Percentiles rank a stretch among this genome's conserved stretches.
phyloP scores from a whole-genome alignment of 148 eudicot genomes.

The Amaranthus palmeri region DNA sequence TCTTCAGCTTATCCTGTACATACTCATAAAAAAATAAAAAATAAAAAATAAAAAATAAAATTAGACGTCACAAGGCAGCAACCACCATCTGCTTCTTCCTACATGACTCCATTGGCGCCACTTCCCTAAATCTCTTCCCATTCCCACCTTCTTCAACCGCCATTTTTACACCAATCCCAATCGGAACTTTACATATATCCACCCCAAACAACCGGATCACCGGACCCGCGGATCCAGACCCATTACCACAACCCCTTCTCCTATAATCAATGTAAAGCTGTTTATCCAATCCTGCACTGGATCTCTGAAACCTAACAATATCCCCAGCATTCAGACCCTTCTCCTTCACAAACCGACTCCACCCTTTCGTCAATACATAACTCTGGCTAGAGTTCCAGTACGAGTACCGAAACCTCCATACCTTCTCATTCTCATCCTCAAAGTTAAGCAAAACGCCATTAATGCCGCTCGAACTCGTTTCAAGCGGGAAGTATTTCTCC shows the following conservation, averaged over 20 bases:
- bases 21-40: background rate
- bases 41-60: background rate
- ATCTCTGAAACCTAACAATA: slow-evolving; percentile 56
- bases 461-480: slow-evolving; percentile 19
- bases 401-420: slow-evolving; percentile 84
- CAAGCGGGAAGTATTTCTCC: slow-evolving; percentile 74
- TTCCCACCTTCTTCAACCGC: background rate
- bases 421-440: slow-evolving; percentile 56
- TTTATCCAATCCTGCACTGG: slow-evolving; percentile 40
- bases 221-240: slow-evolving; percentile 22
- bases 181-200: slow-evolving; percentile 36
- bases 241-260: slow-evolving; percentile 6
- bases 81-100: slow-evolving; percentile 37
- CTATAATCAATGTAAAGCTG: slow-evolving; percentile 74
- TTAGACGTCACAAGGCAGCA: slow-evolving; percentile 33
- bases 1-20: too few relatives aligned
- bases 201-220: slow-evolving; percentile 78
- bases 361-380: slow-evolving; percentile 79
- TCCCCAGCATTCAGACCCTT: slow-evolving; percentile 69
- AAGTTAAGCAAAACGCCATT: slow-evolving; percentile 73
- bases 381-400: slow-evolving; percentile 92
- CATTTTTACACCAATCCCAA: background rate
- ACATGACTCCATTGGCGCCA: slow-evolving; percentile 23
- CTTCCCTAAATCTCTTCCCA: slow-evolving; percentile 30
- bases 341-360: slow-evolving; percentile 92